Base-by-base conservation (phyloP, 2,329 filamentous ascomycete genomes). In the Arthrinium puccinioides region DNA sequence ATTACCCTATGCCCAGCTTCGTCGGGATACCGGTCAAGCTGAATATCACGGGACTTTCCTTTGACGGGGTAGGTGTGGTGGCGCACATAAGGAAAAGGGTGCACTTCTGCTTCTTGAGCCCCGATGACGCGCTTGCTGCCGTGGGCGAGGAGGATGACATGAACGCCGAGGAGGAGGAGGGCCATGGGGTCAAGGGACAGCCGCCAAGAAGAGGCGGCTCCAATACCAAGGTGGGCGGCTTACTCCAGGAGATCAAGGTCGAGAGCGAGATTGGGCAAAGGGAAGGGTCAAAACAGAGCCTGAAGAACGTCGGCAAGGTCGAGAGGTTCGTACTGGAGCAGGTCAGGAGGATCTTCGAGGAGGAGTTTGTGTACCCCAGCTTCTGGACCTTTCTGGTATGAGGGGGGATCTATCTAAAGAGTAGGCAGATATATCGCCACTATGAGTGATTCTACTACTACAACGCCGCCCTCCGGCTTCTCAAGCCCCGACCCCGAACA, bases 301-400 rank as follows among this genome's bases (percentile, higher is more conserved):
- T 98, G 42, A 97, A 96, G 71, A 98, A 98, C 59, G 90, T 98
- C 34, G 90, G 92, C 41, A 98, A 98, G 70, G 92, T 98, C 40
- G 92, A 98, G 67, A 84, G 87, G 52, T 98, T 98, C 59, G 87
- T 98, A 39, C 71, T 98, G 42, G 90, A 97, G 59, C 90, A 97
- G 63, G 92, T 98, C 44, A 80, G 90, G 56, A 78, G 88, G 54
- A 97, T 98, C 51, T 97, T 98, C 54, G 92, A 98, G 63, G 92
- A 97, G 57, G 92, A 98, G 60, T 92, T 97, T 64, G 89, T 97
- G 44, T 97, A 94, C 64, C 92, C 92, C 30, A 96, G 89, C 61
- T 97, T 94, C 62, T 97, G 90, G 89, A 97, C 90, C 1, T 96
- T 97, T 60, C 66, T 98, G 51, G 82, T 97, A 30, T 95, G 62